Base-by-base conservation (phyloP, 176 grass and related monocot genomes). In the Zoysia japonica region DNA sequence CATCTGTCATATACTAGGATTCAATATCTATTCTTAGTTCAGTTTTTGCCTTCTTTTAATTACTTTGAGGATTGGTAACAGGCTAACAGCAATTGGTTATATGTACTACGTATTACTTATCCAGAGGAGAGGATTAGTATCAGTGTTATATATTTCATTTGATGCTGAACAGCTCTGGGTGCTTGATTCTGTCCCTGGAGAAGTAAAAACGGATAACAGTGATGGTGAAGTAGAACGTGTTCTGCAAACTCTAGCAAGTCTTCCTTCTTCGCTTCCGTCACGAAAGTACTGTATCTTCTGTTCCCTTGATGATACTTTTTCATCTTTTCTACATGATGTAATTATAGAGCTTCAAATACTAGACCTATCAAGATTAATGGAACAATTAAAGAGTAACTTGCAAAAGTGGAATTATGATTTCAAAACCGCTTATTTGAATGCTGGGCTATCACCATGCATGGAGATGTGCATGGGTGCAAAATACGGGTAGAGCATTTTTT, bases 141-240 rank as follows among this genome's bases (percentile, higher is more conserved):
- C 3, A 71, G 11, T 76, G 20, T 81, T 70, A 28, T 65, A 81
- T 73, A 55, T 38, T 81, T 51, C 38, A 63, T 80, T 90, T 79
- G 80, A 68, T 90, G 85, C 81, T 94, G 96, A 92, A 89, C 92
- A 95, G 96, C 83, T 98, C 51, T 98, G 92, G 92, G 90, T 98
- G 67, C 89, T 98, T 78, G 96, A 98, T 80, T 98, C 96, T 65
- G 90, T 98, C 69, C 92, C 88, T 82, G 89, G 90, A 81, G 77
- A 93, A 86, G 96, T 94, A 66, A 64, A 77, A 78, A 65, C 75
- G 47, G 89, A 94, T 46, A 85, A 91, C 77, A 88, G 83, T 83
- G 84, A 86, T 56, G 95, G 91, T 70, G 96, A 94, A 89, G 92
- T 98, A 40, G 96, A 94, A 72, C 76, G 42, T 50, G 92, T 94